phyloP scores from a whole-genome alignment of 805 yeast species.

The Sporopachydermia quercuum region DNA sequence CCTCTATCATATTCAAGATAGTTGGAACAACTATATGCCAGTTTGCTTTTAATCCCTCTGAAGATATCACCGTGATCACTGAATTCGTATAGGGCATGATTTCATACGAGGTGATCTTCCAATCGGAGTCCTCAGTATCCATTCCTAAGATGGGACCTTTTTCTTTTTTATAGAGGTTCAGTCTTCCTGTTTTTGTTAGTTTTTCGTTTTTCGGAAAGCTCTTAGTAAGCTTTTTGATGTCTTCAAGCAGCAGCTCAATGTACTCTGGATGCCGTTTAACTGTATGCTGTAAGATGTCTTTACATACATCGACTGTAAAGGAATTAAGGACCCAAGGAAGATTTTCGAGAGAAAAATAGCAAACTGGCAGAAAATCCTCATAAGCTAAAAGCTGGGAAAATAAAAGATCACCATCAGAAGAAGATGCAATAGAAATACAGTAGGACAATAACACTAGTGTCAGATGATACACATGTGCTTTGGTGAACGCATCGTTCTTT shows the following conservation, averaged over 20 bases:
- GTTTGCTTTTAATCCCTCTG: conserved; percentile 2
- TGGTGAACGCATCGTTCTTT: too few species aligned
- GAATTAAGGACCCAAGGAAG: background rate
- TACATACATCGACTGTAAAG: background rate
- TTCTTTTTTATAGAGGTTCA: background rate
- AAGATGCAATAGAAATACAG: too few species aligned
- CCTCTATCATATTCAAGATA: conserved; percentile 16
- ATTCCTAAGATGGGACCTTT: background rate
- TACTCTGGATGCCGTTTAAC: too few species aligned
- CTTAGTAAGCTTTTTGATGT: too few species aligned
- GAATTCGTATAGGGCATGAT: background rate
- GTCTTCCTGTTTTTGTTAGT: background rate
- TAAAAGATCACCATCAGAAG: too few species aligned
- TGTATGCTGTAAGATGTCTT: background rate
- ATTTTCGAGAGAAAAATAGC: background rate
- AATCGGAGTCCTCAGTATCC: background rate
- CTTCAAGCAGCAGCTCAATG: too few species aligned
- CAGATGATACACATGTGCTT: too few species aligned
- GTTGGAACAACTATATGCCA: conserved; percentile 20
- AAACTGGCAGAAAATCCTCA: background rate
- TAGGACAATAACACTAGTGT: too few species aligned
- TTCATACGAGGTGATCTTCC: background rate
- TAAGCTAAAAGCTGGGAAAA: too few species aligned
- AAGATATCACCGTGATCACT: background rate
- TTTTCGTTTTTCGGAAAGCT: too few species aligned